Evolutionary conservation across 805 yeast genomes (phyloP).

Genomic region (Candida bentonensis): DNA sequence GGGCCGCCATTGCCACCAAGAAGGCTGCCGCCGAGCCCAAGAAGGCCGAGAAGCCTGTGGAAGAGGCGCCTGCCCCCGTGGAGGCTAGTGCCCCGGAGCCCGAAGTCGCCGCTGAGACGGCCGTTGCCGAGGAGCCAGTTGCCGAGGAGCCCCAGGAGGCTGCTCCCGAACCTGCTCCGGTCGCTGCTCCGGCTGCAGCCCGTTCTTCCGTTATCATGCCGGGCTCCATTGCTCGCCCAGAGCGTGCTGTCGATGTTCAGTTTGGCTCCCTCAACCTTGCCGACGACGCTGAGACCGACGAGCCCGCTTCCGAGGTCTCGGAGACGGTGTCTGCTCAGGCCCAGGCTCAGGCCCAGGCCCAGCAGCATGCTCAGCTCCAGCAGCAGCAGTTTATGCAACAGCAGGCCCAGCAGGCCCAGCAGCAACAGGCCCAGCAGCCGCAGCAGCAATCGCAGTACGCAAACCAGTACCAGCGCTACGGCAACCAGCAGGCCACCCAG

Average conservation of each 20-base stretch:
- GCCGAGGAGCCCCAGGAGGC: conserved; percentile 6
- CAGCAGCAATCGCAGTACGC: conserved; percentile 9
- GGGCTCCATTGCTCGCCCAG: conserved; percentile 28
- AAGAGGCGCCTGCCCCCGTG: conserved; percentile 4
- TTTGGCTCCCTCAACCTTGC: conserved; percentile 45
- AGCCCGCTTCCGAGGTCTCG: conserved; percentile 7
- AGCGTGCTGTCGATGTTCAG: conserved; percentile 40
- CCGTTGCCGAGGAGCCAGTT: conserved; percentile 5
- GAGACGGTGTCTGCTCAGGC: conserved; percentile 3
- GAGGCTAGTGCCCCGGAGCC: not conserved
- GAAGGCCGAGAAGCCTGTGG: conserved; percentile 15
- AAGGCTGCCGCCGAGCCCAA: conserved; percentile 20
- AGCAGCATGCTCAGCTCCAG: conserved; percentile 7
- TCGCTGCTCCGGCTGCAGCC: conserved; percentile 12
- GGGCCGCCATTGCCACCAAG: conserved; percentile 13
- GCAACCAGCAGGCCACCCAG: not conserved
- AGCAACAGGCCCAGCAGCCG: conserved; percentile 4
- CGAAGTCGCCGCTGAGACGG: conserved; percentile 6
- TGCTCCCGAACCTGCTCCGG: conserved; percentile 7
- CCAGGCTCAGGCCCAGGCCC: conserved; percentile 4
- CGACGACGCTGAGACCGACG: conserved; percentile 26
- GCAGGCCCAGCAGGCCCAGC: conserved; percentile 4
- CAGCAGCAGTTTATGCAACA: conserved; percentile 3
- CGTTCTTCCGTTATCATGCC: conserved; percentile 38
- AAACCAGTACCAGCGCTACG: not conserved